Evolutionary conservation across 1,139 yeast genomes (phyloP).

Genomic region (Candida freyschussii): DNA sequence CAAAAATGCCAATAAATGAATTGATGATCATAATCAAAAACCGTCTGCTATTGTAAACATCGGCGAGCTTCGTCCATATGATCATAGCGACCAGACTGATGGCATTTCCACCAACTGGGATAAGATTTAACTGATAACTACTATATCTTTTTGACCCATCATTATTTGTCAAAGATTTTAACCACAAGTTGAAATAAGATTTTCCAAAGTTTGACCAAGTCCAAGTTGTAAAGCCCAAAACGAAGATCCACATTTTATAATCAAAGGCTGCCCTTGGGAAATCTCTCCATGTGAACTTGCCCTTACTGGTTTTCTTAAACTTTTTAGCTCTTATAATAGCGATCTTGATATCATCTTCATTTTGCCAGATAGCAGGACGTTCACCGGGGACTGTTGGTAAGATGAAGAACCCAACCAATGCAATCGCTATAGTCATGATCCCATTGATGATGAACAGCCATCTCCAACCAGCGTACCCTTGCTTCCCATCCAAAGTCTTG

Average conservation of each 20-base stretch:
- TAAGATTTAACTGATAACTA: conserved; percentile 16
- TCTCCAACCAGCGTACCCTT: conserved; percentile 55
- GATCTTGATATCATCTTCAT: conserved; percentile 42
- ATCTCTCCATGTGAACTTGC: conserved; percentile 3
- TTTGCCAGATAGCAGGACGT: conserved; percentile 17
- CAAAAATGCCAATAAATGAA: conserved; percentile 11
- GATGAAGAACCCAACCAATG: conserved; percentile 38
- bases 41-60: conserved; percentile 19
- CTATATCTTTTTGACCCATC: conserved; percentile 10
- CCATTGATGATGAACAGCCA: conserved; percentile 68
- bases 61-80: conserved; percentile 16
- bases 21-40: conserved; percentile 7
- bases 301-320: conserved; percentile 27
- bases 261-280: conserved; percentile 23
- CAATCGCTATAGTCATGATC: conserved; percentile 42
- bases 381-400: conserved; percentile 42
- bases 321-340: conserved; percentile 52
- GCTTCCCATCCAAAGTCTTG: conserved; percentile 36
- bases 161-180: conserved; percentile 9
- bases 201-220: conserved; percentile 8
- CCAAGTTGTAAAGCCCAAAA: conserved; percentile 40
- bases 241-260: conserved; percentile 38
- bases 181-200: conserved; percentile 19
- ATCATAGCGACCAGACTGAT: conserved; percentile 13
- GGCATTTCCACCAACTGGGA: conserved; percentile 23